Base-by-base conservation (phyloP, 2,329 filamentous ascomycete genomes). In the Diaporthe longicolla region DNA sequence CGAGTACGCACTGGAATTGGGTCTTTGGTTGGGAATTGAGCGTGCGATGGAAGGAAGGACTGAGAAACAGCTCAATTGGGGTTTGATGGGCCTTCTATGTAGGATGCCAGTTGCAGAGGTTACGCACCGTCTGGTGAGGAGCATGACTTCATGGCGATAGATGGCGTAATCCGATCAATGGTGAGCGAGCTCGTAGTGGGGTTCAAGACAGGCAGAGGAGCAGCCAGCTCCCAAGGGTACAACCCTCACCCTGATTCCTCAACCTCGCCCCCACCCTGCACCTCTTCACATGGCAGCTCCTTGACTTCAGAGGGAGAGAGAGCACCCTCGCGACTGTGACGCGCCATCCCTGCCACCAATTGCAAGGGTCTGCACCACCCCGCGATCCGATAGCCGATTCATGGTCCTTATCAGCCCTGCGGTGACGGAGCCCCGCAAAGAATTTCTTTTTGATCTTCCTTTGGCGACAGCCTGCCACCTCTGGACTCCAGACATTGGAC, bases 381-480 rank as follows among this genome's bases (percentile, higher is more conserved):
- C 72, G 72, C 74, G 74, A 70, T 72, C 48, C n/a, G 73, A 72
- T 72, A 72, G 26, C 59, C 19, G 72, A 68, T 71, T 71, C 58
- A 61, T 57, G n/a, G 15, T 43, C 19, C 73, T 73, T 74, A 74
- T 74, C 73, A 66, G 63, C 35, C 43, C 63, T 58, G 59, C 32
- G 52, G 40, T 57, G 35, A 66, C 45, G 70, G 57, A 57, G 59
- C 73, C 73, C 73, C 73, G 63, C 66, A 45, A 73, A 70, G 66
- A 75, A 55, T 73, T 75, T 74, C 65, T 73, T 29, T 57, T 55
- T 37, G 66, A 70, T 48, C 66, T 35, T 57, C 37, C 26, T 48
- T 71, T 43, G 63, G 70, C 63, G 63, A 72, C 73, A 66, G n/a
- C 66, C 52, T 66, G 40, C 50, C 61, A 40, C 43, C 26, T 21